Conservation (phyloP, 1,284 basidiomycete genomes). For the Xerocomus minutiporus region DNA sequence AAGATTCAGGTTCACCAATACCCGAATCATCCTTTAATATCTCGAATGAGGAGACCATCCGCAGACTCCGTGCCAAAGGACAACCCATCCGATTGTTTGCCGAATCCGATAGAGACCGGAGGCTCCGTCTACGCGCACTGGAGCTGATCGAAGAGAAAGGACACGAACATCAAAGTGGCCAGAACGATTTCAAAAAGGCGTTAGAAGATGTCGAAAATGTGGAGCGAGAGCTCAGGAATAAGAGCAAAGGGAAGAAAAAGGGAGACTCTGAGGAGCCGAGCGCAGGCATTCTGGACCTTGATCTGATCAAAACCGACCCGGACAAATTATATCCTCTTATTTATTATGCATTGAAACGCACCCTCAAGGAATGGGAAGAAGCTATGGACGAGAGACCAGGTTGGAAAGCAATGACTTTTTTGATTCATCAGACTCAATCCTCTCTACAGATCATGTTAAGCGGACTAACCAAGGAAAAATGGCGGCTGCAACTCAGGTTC, state of each 20-base stretch:
- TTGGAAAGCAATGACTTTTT: constrained; percentile 24
- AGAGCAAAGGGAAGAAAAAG: constrained; percentile 64
- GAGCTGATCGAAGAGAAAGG: constrained; percentile 92
- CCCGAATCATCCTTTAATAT: constrained; percentile 78
- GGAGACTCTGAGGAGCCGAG: constrained; percentile 47
- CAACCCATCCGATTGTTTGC: constrained; percentile 95
- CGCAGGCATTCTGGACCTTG: constrained; percentile 67
- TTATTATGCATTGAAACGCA: constrained; percentile 92
- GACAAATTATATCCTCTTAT: constrained; percentile 96
- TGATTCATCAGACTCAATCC: constrained; percentile 6
- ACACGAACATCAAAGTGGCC: constrained; percentile 68
- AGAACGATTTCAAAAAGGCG: constrained; percentile 94
- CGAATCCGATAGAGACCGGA: constrained; percentile 90
- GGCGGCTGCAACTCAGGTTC: constrained; percentile 91
- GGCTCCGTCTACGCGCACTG: constrained; percentile 84
- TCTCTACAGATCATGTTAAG: constrained; percentile 63
- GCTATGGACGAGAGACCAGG: constrained; percentile 89
- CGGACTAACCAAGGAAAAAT: constrained; percentile 88
- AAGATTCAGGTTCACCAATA: constrained; percentile 45
- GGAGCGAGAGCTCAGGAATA: constrained; percentile 65
- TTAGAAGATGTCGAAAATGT: constrained; percentile 87
- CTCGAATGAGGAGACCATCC: constrained; percentile 88
- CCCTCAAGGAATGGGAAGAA: constrained; percentile 94
- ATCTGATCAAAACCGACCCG: constrained; percentile 86
- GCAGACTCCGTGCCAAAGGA: constrained; percentile 83